These are phyloP conservation scores for Boletus hoseneyae DNA, from an alignment of 1,284 basidiomycete species.

Conservation along the genomic window DNA sequence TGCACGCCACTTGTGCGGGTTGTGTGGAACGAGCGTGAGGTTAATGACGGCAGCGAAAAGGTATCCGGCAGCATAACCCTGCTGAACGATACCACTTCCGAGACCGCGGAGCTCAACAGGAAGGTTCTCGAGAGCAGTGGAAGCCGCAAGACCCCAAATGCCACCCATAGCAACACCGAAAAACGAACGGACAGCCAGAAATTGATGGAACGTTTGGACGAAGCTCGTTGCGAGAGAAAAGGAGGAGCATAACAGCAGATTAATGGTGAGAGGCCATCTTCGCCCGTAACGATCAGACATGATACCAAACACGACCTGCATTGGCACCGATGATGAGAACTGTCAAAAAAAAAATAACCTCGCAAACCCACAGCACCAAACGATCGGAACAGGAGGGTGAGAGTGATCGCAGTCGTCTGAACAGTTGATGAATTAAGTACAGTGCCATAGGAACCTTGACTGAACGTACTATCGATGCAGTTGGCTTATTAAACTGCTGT, in stretches of 20 bases:
- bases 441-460: background rate
- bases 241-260: slow-evolving; percentile 66
- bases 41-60: slow-evolving; percentile 72
- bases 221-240: slow-evolving; percentile 81
- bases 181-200: slow-evolving; percentile 70
- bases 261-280: slow-evolving; percentile 87
- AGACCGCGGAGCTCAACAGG: slow-evolving; percentile 87
- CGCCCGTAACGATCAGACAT: slow-evolving; percentile 87
- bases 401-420: slow-evolving; percentile 83
- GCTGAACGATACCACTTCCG: slow-evolving; percentile 83
- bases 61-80: slow-evolving; percentile 74
- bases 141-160: slow-evolving; percentile 72
- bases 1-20: slow-evolving; percentile 51
- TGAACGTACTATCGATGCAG: slow-evolving; percentile 53
- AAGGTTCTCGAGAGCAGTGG: slow-evolving; percentile 86
- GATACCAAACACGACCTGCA: slow-evolving; percentile 70
- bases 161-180: slow-evolving; percentile 91
- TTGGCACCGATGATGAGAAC: background rate
- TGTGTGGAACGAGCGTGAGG: slow-evolving; percentile 62
- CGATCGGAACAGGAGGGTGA: slow-evolving; percentile 89
- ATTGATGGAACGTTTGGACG: slow-evolving; percentile 60
- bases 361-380: slow-evolving; percentile 64
- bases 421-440: slow-evolving; percentile 3
- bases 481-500: slow-evolving; percentile 48
- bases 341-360: background rate